These are phyloP conservation scores for Talaromyces sp. DNA, from an alignment of 2,329 filamentous ascomycete genomes.

Conservation along the genomic window DNA sequence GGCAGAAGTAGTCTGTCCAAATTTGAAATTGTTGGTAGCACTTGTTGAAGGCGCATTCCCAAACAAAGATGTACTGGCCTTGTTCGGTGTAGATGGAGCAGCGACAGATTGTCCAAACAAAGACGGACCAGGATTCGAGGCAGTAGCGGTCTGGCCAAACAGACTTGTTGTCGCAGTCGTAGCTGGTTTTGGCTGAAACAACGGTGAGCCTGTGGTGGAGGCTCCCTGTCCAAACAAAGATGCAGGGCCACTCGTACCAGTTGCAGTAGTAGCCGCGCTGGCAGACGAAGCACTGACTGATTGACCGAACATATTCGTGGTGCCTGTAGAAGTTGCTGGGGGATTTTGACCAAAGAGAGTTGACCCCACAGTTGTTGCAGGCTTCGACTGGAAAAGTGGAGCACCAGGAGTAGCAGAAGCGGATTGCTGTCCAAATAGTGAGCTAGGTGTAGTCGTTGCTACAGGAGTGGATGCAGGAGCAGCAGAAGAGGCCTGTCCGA, in stretches of 20 bases:
- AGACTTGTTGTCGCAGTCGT: slow-evolving; percentile 5
- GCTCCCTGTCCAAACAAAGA: slow-evolving; percentile 7
- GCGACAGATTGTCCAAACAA: slow-evolving; percentile 17
- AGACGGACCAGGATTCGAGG: slow-evolving; percentile 14
- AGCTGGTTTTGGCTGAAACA: slow-evolving; percentile 9
- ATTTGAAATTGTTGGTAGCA: slow-evolving; percentile 8
- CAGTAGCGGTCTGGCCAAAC: slow-evolving; percentile 4
- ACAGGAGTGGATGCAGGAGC: slow-evolving; percentile 18
- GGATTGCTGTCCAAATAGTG: slow-evolving; percentile 21
- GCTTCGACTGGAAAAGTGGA: slow-evolving; percentile 20
- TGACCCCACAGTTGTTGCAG: slow-evolving; percentile 10
- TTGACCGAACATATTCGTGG: slow-evolving; percentile 12
- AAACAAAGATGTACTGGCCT: slow-evolving; percentile 9
- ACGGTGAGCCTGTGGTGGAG: neutral
- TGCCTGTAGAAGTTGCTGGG: neutral
- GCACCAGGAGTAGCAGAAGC: slow-evolving; percentile 21
- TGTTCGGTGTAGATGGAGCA: slow-evolving; percentile 12
- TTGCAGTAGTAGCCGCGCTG: neutral
- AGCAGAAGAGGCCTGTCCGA: slow-evolving; percentile 27
- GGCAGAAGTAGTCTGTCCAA: slow-evolving; percentile 9
- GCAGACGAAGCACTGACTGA: slow-evolving; percentile 4
- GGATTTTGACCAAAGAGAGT: slow-evolving; percentile 13
- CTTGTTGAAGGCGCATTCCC: slow-evolving; percentile 1
- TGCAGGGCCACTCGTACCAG: neutral
- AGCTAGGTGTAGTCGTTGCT: slow-evolving; percentile 17